A percentile compares a stretch with the other conserved stretches of the same genome.
Conservation (phyloP, 495 filamentous ascomycete genomes). For the Jackrogersella minutella region DNA sequence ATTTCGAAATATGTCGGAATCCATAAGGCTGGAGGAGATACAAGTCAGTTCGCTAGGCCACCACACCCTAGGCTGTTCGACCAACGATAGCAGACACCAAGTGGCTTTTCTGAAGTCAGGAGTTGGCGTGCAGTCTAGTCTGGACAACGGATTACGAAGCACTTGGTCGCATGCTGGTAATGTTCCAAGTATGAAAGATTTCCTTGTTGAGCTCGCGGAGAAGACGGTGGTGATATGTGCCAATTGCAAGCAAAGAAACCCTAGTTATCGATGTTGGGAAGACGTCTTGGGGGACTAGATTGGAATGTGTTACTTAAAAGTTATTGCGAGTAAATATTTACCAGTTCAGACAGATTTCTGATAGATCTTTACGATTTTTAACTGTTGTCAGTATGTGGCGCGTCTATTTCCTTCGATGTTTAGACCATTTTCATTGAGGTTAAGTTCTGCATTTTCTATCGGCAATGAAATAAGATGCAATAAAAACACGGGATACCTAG, state of each 20-base stretch:
- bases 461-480: too few species aligned
- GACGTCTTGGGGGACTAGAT: conserved; percentile 25
- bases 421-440: too few species aligned
- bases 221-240: conserved; percentile 39
- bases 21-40: conserved; percentile 21
- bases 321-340: not conserved
- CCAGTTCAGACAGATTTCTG: too few species aligned
- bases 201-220: conserved; percentile 31
- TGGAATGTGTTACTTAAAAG: not conserved
- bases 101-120: conserved; percentile 36
- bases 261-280: conserved; percentile 27
- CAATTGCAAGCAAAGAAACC: conserved; percentile 31
- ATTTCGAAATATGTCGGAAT: conserved; percentile 25
- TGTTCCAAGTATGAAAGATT: conserved; percentile 13
- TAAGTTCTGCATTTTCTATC: too few species aligned
- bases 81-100: conserved; percentile 25
- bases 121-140: conserved; percentile 27
- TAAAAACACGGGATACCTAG: too few species aligned
- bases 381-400: too few species aligned
- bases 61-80: conserved; percentile 27
- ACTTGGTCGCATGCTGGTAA: conserved; percentile 28
- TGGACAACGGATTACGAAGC: conserved; percentile 16
- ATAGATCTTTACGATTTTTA: too few species aligned
- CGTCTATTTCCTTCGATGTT: too few species aligned
- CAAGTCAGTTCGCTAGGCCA: conserved; percentile 24